Evolutionary conservation across 768 basidiomycete species (phyloP).

Genomic region (Neoboletus magnificus): DNA sequence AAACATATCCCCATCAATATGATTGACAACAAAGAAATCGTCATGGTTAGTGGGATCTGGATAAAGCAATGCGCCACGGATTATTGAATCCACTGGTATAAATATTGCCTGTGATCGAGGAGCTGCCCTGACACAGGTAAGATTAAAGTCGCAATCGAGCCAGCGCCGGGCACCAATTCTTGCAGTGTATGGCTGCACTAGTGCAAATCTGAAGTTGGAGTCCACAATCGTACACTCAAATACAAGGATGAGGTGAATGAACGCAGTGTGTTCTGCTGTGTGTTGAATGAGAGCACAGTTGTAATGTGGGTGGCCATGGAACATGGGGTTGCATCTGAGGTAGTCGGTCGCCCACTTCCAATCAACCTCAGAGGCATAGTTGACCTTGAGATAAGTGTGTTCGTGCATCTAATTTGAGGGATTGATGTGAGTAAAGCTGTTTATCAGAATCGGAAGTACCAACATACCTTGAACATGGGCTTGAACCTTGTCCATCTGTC

Average conservation of each 20-base stretch:
- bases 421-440: too few relatives aligned
- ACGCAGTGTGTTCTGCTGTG: too few relatives aligned
- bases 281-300: constrained; percentile 18
- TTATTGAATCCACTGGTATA: not conserved
- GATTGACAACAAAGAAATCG: not conserved
- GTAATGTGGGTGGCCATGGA: constrained; percentile 24
- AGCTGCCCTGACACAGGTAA: not conserved
- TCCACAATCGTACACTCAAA: too few relatives aligned
- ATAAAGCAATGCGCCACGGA: not conserved
- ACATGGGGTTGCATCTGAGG: constrained; percentile 28
- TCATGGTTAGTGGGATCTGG: not conserved
- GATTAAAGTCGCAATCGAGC: not conserved
- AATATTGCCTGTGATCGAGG: not conserved
- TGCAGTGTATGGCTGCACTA: constrained; percentile 1
- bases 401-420: too few relatives aligned
- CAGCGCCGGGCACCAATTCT: not conserved
- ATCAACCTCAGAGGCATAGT: not conserved
- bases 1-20: too few relatives aligned
- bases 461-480: too few relatives aligned
- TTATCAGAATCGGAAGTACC: too few relatives aligned
- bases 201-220: not conserved
- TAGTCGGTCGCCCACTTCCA: constrained; percentile 17
- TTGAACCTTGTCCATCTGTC: too few relatives aligned
- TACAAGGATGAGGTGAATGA: too few relatives aligned
- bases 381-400: too few relatives aligned